Evolutionary conservation across 139 green algal species (phyloP), one percentile per base, ranked within the genome.

Genomic region (Closterium sp.): DNA sequence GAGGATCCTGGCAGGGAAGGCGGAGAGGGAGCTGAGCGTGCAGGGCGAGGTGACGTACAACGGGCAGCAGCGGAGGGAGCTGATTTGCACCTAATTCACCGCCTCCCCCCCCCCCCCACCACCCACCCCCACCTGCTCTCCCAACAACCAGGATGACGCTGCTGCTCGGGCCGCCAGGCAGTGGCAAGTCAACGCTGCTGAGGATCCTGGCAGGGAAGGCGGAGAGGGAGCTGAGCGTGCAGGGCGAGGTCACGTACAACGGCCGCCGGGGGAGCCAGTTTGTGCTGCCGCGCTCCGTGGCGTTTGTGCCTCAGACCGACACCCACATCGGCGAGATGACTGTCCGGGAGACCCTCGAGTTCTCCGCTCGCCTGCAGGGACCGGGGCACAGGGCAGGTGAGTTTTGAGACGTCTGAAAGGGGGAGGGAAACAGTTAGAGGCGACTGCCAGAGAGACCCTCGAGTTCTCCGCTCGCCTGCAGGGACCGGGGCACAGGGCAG

Each of bases 81-180:
- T n/a, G n/a, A n/a, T n/a, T n/a, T n/a, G n/a, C n/a, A n/a, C n/a
- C n/a, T n/a, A 62, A 62, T 62, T 62, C 42, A 62, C 5, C 42
- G 7, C 42, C 5, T 62, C 42, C 42, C 42, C 42, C 42, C n/a
- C n/a, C n/a, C n/a, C n/a, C n/a, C n/a, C n/a, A n/a, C n/a, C n/a
- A n/a, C n/a, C n/a, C n/a, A n/a, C n/a, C 62, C 19, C 62, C 62
- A 50, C 62, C 62, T 11, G 13, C 19, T 79, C 19, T n/a, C 62
- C 27, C 62, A 79, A 79, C 38, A 7, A 7, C 11, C 38, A 79
- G 38, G 38, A 17, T 50, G 30, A 97, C 96, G 2, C 95, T 97
- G 88, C 94, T 97, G 70, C 95, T 97, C 70, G 96, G 96, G 17
- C 96, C 96, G 4, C 96, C 96, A 21, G 94, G 95, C 17, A 87